Percentiles rank a stretch among this genome's conserved stretches.
These are phyloP conservation scores for Pseudogymnoascus sp. DNA, from an alignment of 2,329 filamentous ascomycete species.

Conservation along the genomic window DNA sequence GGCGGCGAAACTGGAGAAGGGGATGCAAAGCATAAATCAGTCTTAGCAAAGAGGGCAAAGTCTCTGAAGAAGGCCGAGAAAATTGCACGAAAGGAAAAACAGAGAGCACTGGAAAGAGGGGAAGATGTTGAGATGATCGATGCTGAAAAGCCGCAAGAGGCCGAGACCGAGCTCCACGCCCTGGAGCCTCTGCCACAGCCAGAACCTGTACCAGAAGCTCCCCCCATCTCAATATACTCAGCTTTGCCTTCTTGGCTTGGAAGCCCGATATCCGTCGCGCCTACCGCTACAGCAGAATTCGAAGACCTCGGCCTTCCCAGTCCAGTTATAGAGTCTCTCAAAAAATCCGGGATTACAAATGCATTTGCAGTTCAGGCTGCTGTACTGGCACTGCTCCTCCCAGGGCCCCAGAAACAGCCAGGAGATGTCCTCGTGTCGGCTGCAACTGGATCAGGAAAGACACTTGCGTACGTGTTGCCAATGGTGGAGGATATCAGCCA, in stretches of 20 bases:
- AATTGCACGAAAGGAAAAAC: conserved; percentile 27
- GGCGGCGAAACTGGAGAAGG: conserved; percentile 8
- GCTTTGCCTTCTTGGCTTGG: conserved; percentile 76
- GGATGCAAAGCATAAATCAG: conserved; percentile 34
- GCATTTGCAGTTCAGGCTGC: conserved; percentile 76
- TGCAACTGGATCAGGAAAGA: conserved; percentile 93
- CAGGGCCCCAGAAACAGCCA: conserved; percentile 48
- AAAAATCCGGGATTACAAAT: conserved; percentile 58
- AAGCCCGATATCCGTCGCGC: conserved; percentile 60
- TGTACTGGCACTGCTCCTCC: conserved; percentile 71
- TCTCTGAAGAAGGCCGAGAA: conserved; percentile 43
- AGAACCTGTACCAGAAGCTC: conserved; percentile 47
- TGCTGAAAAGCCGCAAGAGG: conserved; percentile 25
- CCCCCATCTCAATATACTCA: conserved; percentile 59
- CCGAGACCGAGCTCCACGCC: conserved; percentile 50
- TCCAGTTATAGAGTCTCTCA: conserved; percentile 53
- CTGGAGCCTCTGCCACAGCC: conserved; percentile 79
- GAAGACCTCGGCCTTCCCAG: conserved; percentile 52
- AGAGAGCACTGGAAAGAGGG: conserved; percentile 26
- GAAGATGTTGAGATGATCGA: conserved; percentile 24
- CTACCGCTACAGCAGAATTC: conserved; percentile 54
- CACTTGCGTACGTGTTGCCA: conserved; percentile 80
- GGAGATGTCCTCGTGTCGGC: conserved; percentile 87
- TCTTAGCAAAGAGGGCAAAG: conserved; percentile 49
- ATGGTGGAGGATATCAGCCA: conserved; percentile 69